Base-by-base conservation (phyloP, 148 eudicot species). In the Arbutus unedo region DNA sequence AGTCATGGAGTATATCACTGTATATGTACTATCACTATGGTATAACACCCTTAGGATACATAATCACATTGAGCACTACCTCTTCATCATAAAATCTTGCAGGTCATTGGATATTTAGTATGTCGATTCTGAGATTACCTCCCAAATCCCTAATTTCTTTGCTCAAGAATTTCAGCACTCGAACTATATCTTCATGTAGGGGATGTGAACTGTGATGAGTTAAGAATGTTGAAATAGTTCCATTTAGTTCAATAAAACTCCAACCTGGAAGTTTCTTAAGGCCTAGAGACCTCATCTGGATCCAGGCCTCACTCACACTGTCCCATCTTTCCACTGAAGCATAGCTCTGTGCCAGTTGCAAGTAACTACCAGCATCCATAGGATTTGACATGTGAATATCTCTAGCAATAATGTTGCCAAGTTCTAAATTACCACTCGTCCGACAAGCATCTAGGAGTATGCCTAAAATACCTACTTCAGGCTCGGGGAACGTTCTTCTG, bases 361-460 rank as follows among this genome's bases (percentile, higher is more conserved):
- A 93, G 86, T 88, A 91, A 31, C 89, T 91, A 64, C 87, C 96
- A 82, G 93, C 93, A 86, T 90, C 91, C 74, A 21, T 84, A 78
- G 91, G 91, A 83, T 83, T 86, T 78, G 88, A 75, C 79, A 4
- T 59, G 64, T 86, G 78, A 59, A 95, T 92, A 53, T 94, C 95
- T 64, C 77, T 76, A 1, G 92, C 88, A 78, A 95, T 87, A 80
- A 85, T 57, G 76, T 90, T 86, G 14, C 89, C 93, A 54, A 95
- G 93, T 82, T 86, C 86, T 74, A 81, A 84, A 64, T 88, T 84
- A 66, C 92, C 92, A 83, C 81, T 91, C 43, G 84, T 87, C 62
- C 95, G 81, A 79, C 98, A 96, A 49, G 97, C 98, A 88, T 94
- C 97, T 41, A 96, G 92, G 38, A 96, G 77, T 77, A 95, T 95